Conservation (phyloP, 495 filamentous ascomycete genomes). For the Parachaetomium inaequale region DNA sequence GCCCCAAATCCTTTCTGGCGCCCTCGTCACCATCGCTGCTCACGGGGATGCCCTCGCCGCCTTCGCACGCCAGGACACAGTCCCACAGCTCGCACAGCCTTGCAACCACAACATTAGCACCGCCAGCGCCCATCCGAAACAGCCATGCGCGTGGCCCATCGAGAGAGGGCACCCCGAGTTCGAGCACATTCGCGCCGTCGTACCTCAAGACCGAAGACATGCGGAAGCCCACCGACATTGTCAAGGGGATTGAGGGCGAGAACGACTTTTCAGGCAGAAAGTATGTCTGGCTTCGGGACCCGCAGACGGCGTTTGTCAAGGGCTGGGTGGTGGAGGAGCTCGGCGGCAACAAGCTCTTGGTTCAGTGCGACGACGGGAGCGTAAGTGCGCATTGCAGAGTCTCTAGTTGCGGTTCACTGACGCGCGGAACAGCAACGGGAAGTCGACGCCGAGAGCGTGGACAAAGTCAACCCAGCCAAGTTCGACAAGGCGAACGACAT, state of each 20-base stretch:
- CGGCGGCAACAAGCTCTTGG: slow-evolving; percentile 61
- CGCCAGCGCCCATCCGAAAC: slow-evolving; percentile 30
- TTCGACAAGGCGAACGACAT: slow-evolving; percentile 99
- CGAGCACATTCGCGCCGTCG: slow-evolving; percentile 86
- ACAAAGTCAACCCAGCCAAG: slow-evolving; percentile 98
- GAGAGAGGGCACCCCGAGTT: slow-evolving; percentile 47
- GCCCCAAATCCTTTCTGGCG: slow-evolving; percentile 72
- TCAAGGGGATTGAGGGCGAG: slow-evolving; percentile 81
- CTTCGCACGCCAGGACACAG: slow-evolving; percentile 40
- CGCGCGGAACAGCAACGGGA: slow-evolving; percentile 67
- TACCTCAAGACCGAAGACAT: slow-evolving; percentile 87
- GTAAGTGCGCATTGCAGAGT: slow-evolving; percentile 47
- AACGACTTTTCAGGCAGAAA: slow-evolving; percentile 99
- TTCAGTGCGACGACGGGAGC: slow-evolving; percentile 91
- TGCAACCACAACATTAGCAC: slow-evolving; percentile 26
- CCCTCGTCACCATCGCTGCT: slow-evolving; percentile 51
- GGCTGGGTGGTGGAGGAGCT: slow-evolving; percentile 87
- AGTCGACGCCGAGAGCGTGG: slow-evolving; percentile 77
- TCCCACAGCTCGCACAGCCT: slow-evolving; percentile 46
- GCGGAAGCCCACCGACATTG: slow-evolving; percentile 59
- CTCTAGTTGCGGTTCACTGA: slow-evolving; percentile 20
- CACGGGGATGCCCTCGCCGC: slow-evolving; percentile 31
- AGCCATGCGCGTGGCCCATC: slow-evolving; percentile 60
- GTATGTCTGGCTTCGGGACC: slow-evolving; percentile 94
- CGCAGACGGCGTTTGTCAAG: slow-evolving; percentile 81